Conservation (phyloP, 805 yeast genomes). For the Lachancea nothofagi region DNA sequence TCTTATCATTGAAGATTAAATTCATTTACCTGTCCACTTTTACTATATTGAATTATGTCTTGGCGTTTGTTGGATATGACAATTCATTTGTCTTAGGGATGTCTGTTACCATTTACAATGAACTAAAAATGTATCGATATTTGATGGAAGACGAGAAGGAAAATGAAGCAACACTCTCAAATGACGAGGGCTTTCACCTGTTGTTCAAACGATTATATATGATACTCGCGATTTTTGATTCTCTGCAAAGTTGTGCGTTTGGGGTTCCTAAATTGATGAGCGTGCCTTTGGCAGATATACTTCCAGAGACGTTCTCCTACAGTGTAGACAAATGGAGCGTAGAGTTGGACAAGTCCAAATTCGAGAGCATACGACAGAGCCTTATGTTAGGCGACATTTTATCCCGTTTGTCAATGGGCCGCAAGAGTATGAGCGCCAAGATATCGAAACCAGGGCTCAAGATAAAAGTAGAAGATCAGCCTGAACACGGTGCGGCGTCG, state of each 20-base stretch:
- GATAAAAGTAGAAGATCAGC: not conserved
- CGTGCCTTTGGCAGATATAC: conserved; percentile 22
- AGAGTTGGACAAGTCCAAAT: conserved; percentile 21
- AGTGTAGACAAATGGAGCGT: conserved; percentile 26
- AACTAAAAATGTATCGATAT: conserved; percentile 44
- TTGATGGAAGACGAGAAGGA: conserved; percentile 17
- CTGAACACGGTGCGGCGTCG: not conserved
- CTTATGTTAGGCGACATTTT: conserved; percentile 26
- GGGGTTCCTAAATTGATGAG: conserved; percentile 40
- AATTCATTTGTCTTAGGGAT: conserved; percentile 53
- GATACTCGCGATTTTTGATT: conserved; percentile 44
- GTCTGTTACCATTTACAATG: conserved; percentile 51
- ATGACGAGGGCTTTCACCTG: conserved; percentile 25
- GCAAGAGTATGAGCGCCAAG: conserved; percentile 15
- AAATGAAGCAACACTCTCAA: not conserved
- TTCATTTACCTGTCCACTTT: conserved; percentile 37
- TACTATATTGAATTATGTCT: conserved; percentile 47
- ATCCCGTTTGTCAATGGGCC: conserved; percentile 22
- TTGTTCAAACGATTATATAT: conserved; percentile 42
- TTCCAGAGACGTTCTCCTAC: conserved; percentile 15
- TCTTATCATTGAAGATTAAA: conserved; percentile 29
- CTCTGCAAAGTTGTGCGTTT: conserved; percentile 46
- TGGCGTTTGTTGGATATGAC: conserved; percentile 53
- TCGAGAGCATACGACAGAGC: conserved; percentile 21
- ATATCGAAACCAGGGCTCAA: not conserved